Evolutionary conservation across 805 yeast species (phyloP).

Genomic region (Ogataea glucozyma): DNA sequence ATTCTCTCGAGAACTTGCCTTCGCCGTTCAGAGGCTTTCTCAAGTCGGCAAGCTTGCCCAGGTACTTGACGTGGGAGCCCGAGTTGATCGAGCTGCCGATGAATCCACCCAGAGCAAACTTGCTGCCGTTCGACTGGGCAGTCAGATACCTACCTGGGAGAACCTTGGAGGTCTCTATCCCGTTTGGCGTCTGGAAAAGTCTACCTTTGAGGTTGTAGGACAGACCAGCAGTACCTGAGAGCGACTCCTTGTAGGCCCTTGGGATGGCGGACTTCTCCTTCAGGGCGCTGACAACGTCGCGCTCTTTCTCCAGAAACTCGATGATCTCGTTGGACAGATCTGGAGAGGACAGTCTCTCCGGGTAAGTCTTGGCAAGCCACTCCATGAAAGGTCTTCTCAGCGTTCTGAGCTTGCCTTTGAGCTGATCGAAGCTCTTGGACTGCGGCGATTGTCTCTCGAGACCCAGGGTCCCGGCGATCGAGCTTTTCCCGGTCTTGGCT

Average conservation of each 20-base stretch:
- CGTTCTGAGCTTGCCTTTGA: constrained; percentile 44
- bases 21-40: constrained; percentile 27
- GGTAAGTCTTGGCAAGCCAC: constrained; percentile 56
- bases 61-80: constrained; percentile 27
- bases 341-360: constrained; percentile 38
- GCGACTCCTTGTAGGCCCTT: constrained; percentile 22
- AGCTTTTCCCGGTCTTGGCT: constrained; percentile 26
- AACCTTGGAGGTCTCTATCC: constrained; percentile 50
- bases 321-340: constrained; percentile 41
- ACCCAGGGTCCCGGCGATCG: constrained; percentile 31
- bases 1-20: constrained; percentile 32
- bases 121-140: constrained; percentile 39
- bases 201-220: constrained; percentile 70
- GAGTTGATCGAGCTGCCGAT: constrained; percentile 29
- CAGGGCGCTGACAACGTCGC: constrained; percentile 14
- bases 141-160: constrained; percentile 69
- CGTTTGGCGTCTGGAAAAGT: constrained; percentile 68
- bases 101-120: constrained; percentile 60
- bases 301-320: constrained; percentile 39
- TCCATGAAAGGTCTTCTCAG: constrained; percentile 54
- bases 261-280: constrained; percentile 17
- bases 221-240: constrained; percentile 73
- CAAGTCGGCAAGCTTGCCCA: constrained; percentile 19
- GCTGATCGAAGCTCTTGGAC: constrained; percentile 21
- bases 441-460: constrained; percentile 25